phyloP scores from a whole-genome alignment of 345 rosid species.

The Trapa incisa region DNA sequence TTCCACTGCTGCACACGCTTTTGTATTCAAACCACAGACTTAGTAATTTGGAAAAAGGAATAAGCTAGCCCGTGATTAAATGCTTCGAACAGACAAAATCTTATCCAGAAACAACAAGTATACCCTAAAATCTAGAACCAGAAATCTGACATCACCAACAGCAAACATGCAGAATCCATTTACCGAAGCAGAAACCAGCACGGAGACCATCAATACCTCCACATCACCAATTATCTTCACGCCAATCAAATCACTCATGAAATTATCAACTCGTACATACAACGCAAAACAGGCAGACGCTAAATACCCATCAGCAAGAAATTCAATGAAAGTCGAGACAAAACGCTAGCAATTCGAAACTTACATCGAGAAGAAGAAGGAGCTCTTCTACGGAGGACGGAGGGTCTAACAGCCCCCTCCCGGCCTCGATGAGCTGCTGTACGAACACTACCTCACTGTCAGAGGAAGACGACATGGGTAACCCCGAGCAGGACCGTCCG shows the following conservation, averaged over 20 bases:
- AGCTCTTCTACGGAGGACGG: conserved; percentile 60
- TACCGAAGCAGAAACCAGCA: not conserved
- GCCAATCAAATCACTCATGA: not conserved
- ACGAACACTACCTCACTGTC: conserved; percentile 43
- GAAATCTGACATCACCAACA: not conserved
- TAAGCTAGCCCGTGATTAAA: not conserved
- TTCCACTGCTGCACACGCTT: not conserved
- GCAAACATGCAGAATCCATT: not conserved
- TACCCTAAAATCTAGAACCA: not conserved
- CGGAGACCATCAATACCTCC: not conserved
- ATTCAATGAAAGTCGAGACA: too few species aligned
- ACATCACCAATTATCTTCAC: not conserved
- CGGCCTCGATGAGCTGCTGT: conserved; percentile 55
- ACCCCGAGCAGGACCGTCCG: not conserved
- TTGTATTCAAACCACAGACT: not conserved
- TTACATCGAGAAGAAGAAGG: conserved; percentile 70
- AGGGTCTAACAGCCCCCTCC: conserved; percentile 53
- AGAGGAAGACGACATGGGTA: conserved; percentile 18
- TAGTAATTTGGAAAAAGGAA: not conserved
- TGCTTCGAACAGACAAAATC: too few species aligned
- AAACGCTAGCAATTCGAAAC: conserved; percentile 9
- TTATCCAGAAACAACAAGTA: not conserved
- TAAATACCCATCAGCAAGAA: too few species aligned
- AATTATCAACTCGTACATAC: not conserved
- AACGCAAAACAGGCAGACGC: not conserved